A percentile compares a stretch with the other conserved stretches of the same genome.
These are phyloP conservation scores for Paramecium biaurelia DNA, from an alignment of 73 alveolate genomes.

Conservation along the genomic window DNA sequence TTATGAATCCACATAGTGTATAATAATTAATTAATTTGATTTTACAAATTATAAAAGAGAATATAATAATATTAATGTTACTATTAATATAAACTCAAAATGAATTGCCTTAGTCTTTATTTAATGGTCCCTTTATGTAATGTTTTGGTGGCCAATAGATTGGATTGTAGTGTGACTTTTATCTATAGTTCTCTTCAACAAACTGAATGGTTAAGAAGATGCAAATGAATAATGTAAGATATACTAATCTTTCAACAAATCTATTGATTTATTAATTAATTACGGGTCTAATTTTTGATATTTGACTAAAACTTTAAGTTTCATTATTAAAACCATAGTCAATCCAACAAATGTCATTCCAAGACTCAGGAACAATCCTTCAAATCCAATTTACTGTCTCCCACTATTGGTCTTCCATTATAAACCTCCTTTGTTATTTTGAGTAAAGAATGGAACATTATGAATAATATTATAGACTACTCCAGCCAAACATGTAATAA, in stretches of 20 bases:
- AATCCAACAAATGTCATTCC: conserved; percentile 50
- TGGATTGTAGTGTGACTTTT: conserved; percentile 48
- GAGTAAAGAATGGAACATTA: conserved; percentile 48
- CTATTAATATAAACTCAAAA: conserved; percentile 43
- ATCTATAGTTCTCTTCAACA: conserved; percentile 53
- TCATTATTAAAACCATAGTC: not conserved
- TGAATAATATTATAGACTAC: conserved; percentile 57
- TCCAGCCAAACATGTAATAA: conserved; percentile 54
- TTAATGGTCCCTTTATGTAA: conserved; percentile 61
- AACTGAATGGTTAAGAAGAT: not conserved
- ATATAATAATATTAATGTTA: not conserved
- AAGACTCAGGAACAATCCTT: conserved; percentile 52
- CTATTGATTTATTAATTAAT: not conserved
- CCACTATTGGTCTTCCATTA: conserved; percentile 34
- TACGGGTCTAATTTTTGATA: conserved; percentile 3
- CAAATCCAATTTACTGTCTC: conserved; percentile 55
- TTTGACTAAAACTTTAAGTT: not conserved
- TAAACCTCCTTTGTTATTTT: conserved; percentile 12
- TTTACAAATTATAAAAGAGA: too few species aligned
- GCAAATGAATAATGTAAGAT: not conserved
- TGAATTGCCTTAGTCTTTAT: conserved; percentile 58
- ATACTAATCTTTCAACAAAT: not conserved
- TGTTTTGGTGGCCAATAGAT: conserved; percentile 59
- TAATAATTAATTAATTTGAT: too few species aligned
- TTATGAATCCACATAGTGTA: too few species aligned